Conservation (phyloP, 768 basidiomycete genomes). For the Boletus huronensis region DNA sequence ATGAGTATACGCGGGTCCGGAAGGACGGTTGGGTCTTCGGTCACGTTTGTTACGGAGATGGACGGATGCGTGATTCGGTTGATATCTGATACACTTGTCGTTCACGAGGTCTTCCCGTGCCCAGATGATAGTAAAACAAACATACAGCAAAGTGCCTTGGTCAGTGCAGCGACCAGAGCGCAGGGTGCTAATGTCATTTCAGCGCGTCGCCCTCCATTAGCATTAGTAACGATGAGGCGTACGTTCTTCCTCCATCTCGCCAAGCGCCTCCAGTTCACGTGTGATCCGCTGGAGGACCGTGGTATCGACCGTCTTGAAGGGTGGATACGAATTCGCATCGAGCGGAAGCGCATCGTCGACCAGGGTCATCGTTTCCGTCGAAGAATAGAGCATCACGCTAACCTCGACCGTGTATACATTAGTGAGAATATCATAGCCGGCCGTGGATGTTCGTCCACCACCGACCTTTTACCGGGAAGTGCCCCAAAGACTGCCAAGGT, state of each 20-base stretch:
- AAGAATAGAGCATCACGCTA: conserved; percentile 78
- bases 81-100: conserved; percentile 47
- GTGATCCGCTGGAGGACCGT: conserved; percentile 59
- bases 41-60: conserved; percentile 24
- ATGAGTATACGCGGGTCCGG: conserved; percentile 63
- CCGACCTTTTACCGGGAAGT: conserved; percentile 76
- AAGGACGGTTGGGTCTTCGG: conserved; percentile 32
- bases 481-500: conserved; percentile 90
- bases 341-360: conserved; percentile 37
- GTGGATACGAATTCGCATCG: conserved; percentile 80
- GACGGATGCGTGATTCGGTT: conserved; percentile 49
- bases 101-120: neutral
- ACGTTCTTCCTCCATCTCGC: conserved; percentile 46
- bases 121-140: neutral
- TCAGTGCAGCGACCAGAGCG: conserved; percentile 83
- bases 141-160: conserved; percentile 90
- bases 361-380: conserved; percentile 43
- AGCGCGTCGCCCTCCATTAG: neutral
- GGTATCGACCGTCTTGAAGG: conserved; percentile 76
- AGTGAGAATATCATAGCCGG: neutral
- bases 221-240: conserved; percentile 1
- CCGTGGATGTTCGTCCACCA: neutral
- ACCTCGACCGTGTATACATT: neutral
- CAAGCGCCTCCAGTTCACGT: conserved; percentile 55
- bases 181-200: conserved; percentile 44